phyloP scores from a whole-genome alignment of 148 eudicot genomes.

The Arctostaphylos glauca region DNA sequence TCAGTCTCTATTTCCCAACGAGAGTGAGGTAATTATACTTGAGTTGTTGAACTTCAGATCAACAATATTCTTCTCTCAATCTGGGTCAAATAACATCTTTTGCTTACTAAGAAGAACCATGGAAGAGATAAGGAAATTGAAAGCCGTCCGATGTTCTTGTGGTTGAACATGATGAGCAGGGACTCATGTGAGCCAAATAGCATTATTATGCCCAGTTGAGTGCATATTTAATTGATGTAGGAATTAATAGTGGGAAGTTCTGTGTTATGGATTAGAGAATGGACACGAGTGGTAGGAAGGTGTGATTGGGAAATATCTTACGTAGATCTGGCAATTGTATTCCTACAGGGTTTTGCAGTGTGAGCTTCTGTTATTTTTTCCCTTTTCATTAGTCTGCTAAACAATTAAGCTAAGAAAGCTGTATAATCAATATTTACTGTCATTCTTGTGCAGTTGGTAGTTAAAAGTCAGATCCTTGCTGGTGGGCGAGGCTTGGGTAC shows the following conservation, averaged over 20 bases:
- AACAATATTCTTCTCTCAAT: not conserved
- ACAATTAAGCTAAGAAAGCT: not conserved
- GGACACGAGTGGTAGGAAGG: too few species aligned
- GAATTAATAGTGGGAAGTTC: not conserved
- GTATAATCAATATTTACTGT: conserved; percentile 12
- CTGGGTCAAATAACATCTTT: not conserved
- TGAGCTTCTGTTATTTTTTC: not conserved
- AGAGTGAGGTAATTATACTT: conserved; percentile 62
- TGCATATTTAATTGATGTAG: not conserved
- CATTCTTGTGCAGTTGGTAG: conserved; percentile 65
- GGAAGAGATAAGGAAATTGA: not conserved
- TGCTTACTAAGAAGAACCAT: not conserved
- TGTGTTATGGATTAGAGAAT: not conserved
- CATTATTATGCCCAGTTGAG: conserved; percentile 8
- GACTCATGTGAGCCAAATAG: not conserved
- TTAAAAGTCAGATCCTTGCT: conserved; percentile 95
- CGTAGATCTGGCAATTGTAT: not conserved
- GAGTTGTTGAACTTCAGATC: not conserved
- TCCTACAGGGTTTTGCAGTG: not conserved
- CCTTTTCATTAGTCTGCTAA: not conserved
- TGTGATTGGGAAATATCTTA: not conserved
- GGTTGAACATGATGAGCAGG: not conserved
- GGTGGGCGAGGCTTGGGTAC: conserved; percentile 97
- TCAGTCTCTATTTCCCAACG: conserved; percentile 55
- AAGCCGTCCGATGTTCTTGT: not conserved